Evolutionary conservation across 352 stramenopile species (phyloP).

Genomic region (Globisporangium orthogonon): DNA sequence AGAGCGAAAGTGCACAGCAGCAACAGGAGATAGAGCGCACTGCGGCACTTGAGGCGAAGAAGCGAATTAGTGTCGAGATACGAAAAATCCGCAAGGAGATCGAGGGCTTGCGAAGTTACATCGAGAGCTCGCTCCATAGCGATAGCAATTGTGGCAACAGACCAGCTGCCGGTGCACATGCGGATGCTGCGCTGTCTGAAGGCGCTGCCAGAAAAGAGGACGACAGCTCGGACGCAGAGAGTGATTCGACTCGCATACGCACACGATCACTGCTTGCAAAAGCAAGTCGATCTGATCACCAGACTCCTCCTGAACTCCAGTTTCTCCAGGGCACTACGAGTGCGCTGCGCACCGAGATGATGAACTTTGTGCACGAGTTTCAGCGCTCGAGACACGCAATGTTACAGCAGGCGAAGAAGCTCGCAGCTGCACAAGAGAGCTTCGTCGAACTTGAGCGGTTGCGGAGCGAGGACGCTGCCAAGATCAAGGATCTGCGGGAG

Average conservation of each 20-base stretch:
- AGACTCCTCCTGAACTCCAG: conserved; percentile 26
- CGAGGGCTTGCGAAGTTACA: conserved; percentile 39
- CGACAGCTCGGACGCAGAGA: conserved; percentile 5
- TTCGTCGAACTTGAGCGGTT: conserved; percentile 35
- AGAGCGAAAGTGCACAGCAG: conserved; percentile 25
- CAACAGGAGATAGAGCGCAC: conserved; percentile 18
- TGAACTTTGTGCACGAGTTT: conserved; percentile 46
- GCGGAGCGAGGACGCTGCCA: conserved; percentile 23
- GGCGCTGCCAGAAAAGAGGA: conserved; percentile 1
- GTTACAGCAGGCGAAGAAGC: conserved; percentile 27
- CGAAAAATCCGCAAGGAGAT: conserved; percentile 29
- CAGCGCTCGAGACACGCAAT: conserved; percentile 29
- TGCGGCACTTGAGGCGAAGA: conserved; percentile 15
- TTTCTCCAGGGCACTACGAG: conserved; percentile 40
- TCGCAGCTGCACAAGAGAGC: conserved; percentile 22
- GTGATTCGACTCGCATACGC: too few species aligned
- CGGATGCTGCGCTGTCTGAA: neutral
- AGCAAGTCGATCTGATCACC: neutral
- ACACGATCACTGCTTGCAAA: too few species aligned
- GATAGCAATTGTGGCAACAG: neutral
- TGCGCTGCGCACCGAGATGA: conserved; percentile 35
- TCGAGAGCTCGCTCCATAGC: conserved; percentile 25
- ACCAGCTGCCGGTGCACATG: conserved; percentile 2
- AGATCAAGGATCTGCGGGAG: conserved; percentile 34
- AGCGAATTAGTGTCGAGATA: conserved; percentile 22